A percentile compares a stretch with the other conserved stretches of the same genome.
Evolutionary conservation across 2,329 filamentous ascomycete species (phyloP).

Genomic region (Ophiostoma perfectum): DNA sequence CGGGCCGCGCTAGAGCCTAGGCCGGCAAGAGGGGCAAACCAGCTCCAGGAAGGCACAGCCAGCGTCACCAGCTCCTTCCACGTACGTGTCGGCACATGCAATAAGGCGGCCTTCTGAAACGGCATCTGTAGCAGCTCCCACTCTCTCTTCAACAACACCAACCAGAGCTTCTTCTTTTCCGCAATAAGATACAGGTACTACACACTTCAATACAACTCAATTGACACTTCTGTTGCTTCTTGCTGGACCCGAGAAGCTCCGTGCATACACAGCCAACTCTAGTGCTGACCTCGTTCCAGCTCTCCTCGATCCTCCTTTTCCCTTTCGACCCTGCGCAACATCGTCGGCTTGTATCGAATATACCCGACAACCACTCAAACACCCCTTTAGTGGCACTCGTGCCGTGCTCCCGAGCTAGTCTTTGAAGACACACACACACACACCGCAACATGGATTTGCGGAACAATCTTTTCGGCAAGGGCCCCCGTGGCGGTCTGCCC

Average conservation of each 20-base stretch:
- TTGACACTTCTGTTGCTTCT: background rate
- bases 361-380: background rate
- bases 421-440: background rate
- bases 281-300: background rate
- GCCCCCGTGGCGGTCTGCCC: conserved; percentile 34
- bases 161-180: background rate
- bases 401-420: background rate
- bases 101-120: conserved; percentile 2
- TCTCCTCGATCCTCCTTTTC: background rate
- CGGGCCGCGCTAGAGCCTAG: conserved; percentile 14
- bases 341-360: background rate
- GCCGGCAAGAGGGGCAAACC: conserved; percentile 6
- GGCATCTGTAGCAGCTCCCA: conserved; percentile 2
- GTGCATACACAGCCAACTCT: background rate
- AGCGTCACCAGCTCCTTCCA: conserved; percentile 15
- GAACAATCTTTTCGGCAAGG: conserved; percentile 43
- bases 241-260: conserved; percentile 10
- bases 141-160: background rate
- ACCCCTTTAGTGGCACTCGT: conserved; percentile 1
- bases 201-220: background rate
- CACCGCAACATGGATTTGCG: conserved; percentile 37
- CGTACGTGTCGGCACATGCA: conserved; percentile 9
- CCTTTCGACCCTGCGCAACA: background rate
- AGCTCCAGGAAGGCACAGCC: conserved; percentile 11
- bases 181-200: background rate